phyloP scores from a whole-genome alignment of 2,329 filamentous ascomycete genomes.

The Lachnellula suecica region DNA sequence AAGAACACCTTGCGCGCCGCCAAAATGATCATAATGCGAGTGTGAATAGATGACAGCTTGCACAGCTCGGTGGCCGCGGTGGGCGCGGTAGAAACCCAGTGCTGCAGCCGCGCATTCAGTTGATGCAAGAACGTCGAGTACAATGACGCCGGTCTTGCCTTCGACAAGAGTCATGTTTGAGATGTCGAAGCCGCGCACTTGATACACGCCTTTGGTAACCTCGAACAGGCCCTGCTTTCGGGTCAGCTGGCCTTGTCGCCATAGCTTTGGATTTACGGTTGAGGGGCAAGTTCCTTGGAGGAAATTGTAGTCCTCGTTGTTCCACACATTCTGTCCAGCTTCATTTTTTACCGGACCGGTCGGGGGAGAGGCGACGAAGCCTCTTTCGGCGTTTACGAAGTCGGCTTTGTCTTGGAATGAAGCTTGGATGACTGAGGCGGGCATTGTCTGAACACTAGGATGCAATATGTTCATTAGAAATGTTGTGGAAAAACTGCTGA shows the following conservation, averaged over 20 bases:
- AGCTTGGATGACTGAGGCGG: not conserved
- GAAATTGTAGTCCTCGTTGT: slow-evolving; percentile 35
- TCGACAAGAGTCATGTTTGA: slow-evolving; percentile 42
- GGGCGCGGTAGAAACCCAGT: slow-evolving; percentile 34
- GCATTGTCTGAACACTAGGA: not conserved
- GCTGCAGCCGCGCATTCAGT: slow-evolving; percentile 36
- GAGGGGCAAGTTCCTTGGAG: slow-evolving; percentile 26
- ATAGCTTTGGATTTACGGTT: slow-evolving; percentile 34
- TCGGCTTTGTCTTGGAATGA: not conserved
- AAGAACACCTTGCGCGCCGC: slow-evolving; percentile 31
- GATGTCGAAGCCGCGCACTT: slow-evolving; percentile 40
- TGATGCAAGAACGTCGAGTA: slow-evolving; percentile 40
- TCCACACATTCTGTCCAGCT: slow-evolving; percentile 21
- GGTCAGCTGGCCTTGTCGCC: slow-evolving; percentile 36
- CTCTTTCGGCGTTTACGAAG: not conserved
- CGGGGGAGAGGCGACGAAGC: not conserved
- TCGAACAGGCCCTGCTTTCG: slow-evolving; percentile 36
- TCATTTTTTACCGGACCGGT: not conserved
- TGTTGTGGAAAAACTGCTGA: not conserved
- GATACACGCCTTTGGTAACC: slow-evolving; percentile 37
- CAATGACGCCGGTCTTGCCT: slow-evolving; percentile 35
- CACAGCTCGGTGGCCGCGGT: slow-evolving; percentile 27
- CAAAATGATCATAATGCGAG: slow-evolving; percentile 40
- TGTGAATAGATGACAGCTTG: slow-evolving; percentile 42
- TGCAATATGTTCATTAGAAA: not conserved